Evolutionary conservation across 331 rosid species (phyloP).

Genomic region (Acacia concinna): DNA sequence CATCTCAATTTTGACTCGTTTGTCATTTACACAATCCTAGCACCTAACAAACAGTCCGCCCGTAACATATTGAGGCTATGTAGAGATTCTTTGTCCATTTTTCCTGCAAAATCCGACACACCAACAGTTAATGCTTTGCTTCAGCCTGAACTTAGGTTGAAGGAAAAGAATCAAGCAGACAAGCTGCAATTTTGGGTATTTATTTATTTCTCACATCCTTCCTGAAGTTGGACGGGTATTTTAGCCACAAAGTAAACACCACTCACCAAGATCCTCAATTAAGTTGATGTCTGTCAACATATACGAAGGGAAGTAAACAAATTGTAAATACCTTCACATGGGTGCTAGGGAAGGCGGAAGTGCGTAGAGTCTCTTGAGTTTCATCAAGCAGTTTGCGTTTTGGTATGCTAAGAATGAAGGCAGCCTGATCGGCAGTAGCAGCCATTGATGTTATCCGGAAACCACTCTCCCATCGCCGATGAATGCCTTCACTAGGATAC

Average conservation of each 20-base stretch:
- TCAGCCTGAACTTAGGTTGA: not conserved
- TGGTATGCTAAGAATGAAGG: constrained; percentile 90
- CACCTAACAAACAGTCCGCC: constrained; percentile 86
- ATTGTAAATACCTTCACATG: constrained; percentile 75
- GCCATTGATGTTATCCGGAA: constrained; percentile 93
- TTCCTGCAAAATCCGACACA: constrained; percentile 59
- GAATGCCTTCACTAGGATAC: constrained; percentile 96
- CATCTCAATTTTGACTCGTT: constrained; percentile 27
- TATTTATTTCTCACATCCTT: not conserved
- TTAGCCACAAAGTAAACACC: not conserved
- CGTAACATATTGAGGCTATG: constrained; percentile 88
- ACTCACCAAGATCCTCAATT: not conserved
- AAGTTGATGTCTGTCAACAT: not conserved
- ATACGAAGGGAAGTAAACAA: not conserved
- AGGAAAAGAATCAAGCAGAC: not conserved
- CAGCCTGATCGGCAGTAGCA: constrained; percentile 91
- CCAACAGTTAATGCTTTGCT: not conserved
- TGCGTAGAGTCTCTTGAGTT: constrained; percentile 90
- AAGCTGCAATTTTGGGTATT: not conserved
- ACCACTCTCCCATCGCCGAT: constrained; percentile 87
- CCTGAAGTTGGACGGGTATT: not conserved
- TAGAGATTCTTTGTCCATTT: constrained; percentile 95
- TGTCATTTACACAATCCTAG: constrained; percentile 27
- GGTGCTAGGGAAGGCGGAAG: constrained; percentile 95
- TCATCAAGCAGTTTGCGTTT: constrained; percentile 84